Base-by-base conservation (phyloP, 2,329 filamentous ascomycete genomes). In the Cladobotryum protrusum region DNA sequence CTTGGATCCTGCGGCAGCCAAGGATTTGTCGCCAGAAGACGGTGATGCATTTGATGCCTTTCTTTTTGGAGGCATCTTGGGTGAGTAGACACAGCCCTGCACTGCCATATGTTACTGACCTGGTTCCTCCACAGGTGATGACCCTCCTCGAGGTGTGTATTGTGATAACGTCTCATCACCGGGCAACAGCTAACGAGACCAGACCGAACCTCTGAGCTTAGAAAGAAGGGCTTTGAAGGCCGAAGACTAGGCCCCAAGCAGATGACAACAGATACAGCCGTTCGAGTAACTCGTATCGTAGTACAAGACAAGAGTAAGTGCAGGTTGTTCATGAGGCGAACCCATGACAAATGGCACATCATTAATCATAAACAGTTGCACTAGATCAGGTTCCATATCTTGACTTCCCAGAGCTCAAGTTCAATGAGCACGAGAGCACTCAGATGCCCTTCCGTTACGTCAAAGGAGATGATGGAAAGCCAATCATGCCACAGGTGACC, bases 401-500 rank as follows among this genome's bases (percentile, higher is more conserved):
- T 33, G 91, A 97, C 65, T 84, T 88, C 62, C 93, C 93, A 0
- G 92, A 97, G 64, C 79, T 99, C 63, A 85, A 85, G 63, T 86
- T 97, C 67, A 89, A 88, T 66, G 85, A 93, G 65, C 85, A 95
- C 63, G 93, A 99, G 72, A 93, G 87, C 66, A 96, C 91, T 0
- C 79, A 96, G 68, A 97, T 99, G 93, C 93, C 93, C 1, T 99
- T 99, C 70, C 88, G 93, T 58, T 99, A 99, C 65, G 91, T 99
- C 45, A 85, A 81, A 63, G 84, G 79, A 46, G 72, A 80, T 11
- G 74, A 87, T 50, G 89, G 87, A 41, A 76, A 88, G 58, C 89
- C 91, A 1, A 83, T 96, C 52, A 96, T 99, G 90, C 93, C 93
- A 18, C 78, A 87, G 73, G 91, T 96, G 70, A 71, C 77, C 66